phyloP scores from a whole-genome alignment of 1,284 basidiomycete species.

The Ceratobasidium sp. region DNA sequence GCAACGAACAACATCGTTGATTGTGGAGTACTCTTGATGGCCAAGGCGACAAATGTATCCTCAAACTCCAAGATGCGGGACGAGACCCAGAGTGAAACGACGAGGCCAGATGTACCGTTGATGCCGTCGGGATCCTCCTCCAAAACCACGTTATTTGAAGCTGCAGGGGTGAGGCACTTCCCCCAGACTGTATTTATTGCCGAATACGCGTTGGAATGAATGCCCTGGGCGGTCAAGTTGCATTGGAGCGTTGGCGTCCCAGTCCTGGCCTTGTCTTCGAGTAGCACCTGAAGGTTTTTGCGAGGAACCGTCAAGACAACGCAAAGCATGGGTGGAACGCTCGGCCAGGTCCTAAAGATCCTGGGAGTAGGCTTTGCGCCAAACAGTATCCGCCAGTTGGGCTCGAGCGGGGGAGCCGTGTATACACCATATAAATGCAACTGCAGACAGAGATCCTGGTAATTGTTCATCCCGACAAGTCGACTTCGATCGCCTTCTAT shows the following conservation, averaged over 20 bases:
- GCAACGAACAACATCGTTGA: not conserved
- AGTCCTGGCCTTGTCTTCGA: not conserved
- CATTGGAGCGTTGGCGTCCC: slow-evolving; percentile 5
- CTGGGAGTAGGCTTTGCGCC: not conserved
- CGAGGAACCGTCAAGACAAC: slow-evolving; percentile 29
- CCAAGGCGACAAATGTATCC: not conserved
- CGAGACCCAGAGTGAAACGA: slow-evolving; percentile 23
- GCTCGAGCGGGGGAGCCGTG: not conserved
- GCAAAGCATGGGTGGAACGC: slow-evolving; percentile 17
- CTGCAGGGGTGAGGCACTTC: not conserved
- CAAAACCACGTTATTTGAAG: not conserved
- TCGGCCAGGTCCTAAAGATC: not conserved
- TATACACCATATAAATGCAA: not conserved
- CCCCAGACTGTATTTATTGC: slow-evolving; percentile 20
- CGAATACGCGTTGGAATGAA: not conserved
- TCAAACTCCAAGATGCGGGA: not conserved
- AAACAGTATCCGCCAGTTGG: not conserved
- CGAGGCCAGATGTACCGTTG: slow-evolving; percentile 12
- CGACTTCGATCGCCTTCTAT: not conserved
- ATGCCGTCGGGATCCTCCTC: slow-evolving; percentile 13
- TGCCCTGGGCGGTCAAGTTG: not conserved
- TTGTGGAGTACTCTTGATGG: not conserved
- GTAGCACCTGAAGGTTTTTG: not conserved
- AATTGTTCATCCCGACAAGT: not conserved
- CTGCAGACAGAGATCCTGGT: slow-evolving; percentile 3